Evolutionary conservation across 1,139 yeast species (phyloP).

Genomic region (Kodamaea plutei): DNA sequence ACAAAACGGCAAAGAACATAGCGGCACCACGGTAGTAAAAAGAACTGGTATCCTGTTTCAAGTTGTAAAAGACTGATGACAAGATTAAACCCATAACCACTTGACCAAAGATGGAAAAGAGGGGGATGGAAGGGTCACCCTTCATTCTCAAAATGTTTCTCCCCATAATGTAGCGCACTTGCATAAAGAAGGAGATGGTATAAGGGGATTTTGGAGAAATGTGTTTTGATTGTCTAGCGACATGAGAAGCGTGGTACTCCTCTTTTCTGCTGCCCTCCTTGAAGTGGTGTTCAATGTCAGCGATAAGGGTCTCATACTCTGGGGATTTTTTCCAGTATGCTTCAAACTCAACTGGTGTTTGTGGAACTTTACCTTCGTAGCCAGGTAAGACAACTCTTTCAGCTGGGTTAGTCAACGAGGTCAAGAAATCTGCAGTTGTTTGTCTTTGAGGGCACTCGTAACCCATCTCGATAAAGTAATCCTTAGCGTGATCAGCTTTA

Average conservation of each 20-base stretch:
- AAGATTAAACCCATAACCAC: slow-evolving; percentile 69
- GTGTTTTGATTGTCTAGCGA: slow-evolving; percentile 54
- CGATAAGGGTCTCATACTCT: slow-evolving; percentile 35
- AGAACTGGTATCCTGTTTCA: slow-evolving; percentile 37
- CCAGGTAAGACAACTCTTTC: slow-evolving; percentile 47
- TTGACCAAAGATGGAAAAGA: slow-evolving; percentile 59
- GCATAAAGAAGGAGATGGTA: slow-evolving; percentile 63
- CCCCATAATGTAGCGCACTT: slow-evolving; percentile 52
- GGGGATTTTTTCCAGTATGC: slow-evolving; percentile 59
- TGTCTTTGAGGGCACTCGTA: slow-evolving; percentile 50
- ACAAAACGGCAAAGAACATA: slow-evolving; percentile 71
- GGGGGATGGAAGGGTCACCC: slow-evolving; percentile 65
- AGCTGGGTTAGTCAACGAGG: slow-evolving; percentile 55
- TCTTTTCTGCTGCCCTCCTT: slow-evolving; percentile 16
- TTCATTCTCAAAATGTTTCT: slow-evolving; percentile 62
- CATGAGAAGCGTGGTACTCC: slow-evolving; percentile 47
- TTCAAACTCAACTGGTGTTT: slow-evolving; percentile 66
- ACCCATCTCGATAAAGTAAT: slow-evolving; percentile 21
- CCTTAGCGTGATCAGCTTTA: slow-evolving; percentile 18
- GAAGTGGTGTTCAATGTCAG: slow-evolving; percentile 33
- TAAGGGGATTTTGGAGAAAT: slow-evolving; percentile 55
- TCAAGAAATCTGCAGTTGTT: slow-evolving; percentile 56
- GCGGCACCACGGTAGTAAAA: slow-evolving; percentile 69
- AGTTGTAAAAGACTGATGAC: slow-evolving; percentile 71
- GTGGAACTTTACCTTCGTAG: slow-evolving; percentile 59